Conservation (phyloP, 2,329 filamentous ascomycete species). For the Penicillium sp. region DNA sequence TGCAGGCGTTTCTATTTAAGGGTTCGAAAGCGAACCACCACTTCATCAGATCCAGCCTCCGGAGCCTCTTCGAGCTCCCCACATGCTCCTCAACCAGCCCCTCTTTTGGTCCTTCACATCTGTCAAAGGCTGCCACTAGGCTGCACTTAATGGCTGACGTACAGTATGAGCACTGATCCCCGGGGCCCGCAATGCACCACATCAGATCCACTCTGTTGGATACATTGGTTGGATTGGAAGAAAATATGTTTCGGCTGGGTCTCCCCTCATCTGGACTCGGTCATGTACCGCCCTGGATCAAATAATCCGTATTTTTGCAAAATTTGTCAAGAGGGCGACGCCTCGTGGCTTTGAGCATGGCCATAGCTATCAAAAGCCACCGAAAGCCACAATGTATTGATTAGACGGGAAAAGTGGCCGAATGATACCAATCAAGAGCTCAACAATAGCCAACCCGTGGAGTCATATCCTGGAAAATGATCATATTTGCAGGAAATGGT, state of each 20-base stretch:
- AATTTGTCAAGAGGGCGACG: background rate
- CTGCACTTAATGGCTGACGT: background rate
- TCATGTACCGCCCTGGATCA: background rate
- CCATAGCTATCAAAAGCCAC: background rate
- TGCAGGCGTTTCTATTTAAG: background rate
- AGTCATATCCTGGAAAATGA: background rate
- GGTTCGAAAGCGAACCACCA: background rate
- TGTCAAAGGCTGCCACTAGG: background rate
- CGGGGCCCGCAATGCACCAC: background rate
- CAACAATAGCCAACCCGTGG: background rate
- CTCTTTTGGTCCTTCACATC: background rate
- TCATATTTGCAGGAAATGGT: background rate
- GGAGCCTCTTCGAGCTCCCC: conserved; percentile 2
- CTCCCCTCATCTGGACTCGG: background rate
- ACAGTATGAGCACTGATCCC: background rate
- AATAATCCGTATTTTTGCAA: background rate
- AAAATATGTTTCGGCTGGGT: background rate
- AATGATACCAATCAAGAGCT: background rate
- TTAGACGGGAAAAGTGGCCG: background rate
- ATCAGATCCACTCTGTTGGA: background rate
- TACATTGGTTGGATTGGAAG: background rate
- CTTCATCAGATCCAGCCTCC: background rate
- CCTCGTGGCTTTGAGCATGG: background rate
- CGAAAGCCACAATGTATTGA: background rate
- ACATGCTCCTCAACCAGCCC: conserved; percentile 1